These are phyloP conservation scores for Castanea sativa DNA, from an alignment of 306 rosid species.

Conservation along the genomic window DNA sequence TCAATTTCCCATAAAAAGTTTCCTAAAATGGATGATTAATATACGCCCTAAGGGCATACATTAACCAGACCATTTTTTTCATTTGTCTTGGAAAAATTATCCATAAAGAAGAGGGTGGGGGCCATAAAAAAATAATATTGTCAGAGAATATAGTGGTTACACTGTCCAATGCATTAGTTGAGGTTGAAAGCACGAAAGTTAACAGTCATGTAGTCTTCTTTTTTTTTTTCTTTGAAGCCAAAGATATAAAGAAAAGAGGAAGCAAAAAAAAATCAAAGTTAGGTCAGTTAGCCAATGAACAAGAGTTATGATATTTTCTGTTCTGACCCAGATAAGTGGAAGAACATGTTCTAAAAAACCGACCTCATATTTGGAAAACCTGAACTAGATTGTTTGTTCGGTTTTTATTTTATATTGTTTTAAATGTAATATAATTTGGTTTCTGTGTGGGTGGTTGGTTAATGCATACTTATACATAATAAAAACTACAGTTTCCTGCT, in stretches of 20 bases:
- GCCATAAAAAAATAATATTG: neutral
- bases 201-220: no score
- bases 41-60: no score
- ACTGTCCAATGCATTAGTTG: neutral
- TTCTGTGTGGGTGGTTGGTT: neutral
- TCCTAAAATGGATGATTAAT: no score
- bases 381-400: neutral
- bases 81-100: neutral
- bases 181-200: no score
- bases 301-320: neutral
- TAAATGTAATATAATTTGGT: neutral
- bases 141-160: neutral
- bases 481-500: neutral
- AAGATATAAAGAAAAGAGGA: no score
- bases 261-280: no score
- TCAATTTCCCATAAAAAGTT: no score
- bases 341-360: neutral
- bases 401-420: no score
- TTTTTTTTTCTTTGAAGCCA: no score
- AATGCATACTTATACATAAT: neutral
- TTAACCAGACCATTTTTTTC: neutral
- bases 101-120: no score
- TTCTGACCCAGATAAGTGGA: neutral
- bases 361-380: neutral
- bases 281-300: neutral